Evolutionary conservation across 768 basidiomycete species (phyloP).

Genomic region (Mycena filopes): DNA sequence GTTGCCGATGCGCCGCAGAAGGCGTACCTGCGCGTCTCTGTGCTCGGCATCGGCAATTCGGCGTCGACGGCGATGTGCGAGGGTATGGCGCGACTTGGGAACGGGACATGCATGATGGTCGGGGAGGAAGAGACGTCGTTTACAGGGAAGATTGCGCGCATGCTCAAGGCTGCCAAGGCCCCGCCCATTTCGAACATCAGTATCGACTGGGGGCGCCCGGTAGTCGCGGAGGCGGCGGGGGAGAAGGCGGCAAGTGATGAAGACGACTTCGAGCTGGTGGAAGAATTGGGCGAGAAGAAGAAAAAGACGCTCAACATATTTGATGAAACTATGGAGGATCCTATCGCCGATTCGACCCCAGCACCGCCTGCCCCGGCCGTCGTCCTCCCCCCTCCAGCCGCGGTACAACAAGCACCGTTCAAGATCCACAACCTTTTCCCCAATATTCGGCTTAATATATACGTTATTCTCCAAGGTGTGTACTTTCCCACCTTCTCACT

Average conservation of each 20-base stretch:
- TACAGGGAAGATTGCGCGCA: constrained; percentile 48
- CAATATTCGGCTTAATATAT: constrained; percentile 20
- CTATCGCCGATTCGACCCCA: constrained; percentile 9
- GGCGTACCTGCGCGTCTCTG: constrained; percentile 52
- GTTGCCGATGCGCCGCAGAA: constrained; percentile 35
- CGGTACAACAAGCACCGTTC: constrained; percentile 28
- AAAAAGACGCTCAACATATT: constrained; percentile 29
- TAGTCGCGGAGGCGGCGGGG: neutral
- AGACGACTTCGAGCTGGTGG: constrained; percentile 25
- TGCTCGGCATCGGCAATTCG: constrained; percentile 55
- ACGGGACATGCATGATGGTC: constrained; percentile 53
- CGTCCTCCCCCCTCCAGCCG: constrained; percentile 11
- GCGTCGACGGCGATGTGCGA: constrained; percentile 54
- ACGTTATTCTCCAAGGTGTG: constrained; percentile 24
- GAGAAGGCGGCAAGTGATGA: neutral
- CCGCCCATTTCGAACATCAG: constrained; percentile 46
- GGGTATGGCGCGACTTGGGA: constrained; percentile 52
- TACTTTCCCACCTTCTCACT: neutral
- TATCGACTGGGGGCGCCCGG: constrained; percentile 48
- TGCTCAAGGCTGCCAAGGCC: constrained; percentile 52
- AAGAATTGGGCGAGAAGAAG: neutral
- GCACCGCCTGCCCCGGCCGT: constrained; percentile 20
- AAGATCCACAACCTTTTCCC: constrained; percentile 26
- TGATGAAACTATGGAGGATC: constrained; percentile 17
- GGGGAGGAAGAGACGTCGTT: constrained; percentile 46